Evolutionary conservation across 306 rosid species (phyloP).

Genomic region (Lathyrus oleraceus): DNA sequence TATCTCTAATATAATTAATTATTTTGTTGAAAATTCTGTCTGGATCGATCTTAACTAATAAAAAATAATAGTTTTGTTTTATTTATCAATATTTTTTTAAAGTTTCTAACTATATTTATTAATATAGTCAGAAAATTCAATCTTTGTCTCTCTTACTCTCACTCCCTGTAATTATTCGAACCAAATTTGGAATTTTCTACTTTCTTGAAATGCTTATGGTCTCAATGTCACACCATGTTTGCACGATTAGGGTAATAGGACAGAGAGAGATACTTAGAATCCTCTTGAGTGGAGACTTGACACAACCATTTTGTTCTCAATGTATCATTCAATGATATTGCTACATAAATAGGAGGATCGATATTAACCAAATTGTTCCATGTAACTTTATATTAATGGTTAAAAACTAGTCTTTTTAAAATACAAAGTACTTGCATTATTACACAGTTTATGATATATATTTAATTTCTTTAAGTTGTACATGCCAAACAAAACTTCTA

Average conservation of each 20-base stretch:
- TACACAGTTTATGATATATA: neutral
- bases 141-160: neutral
- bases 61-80: no score
- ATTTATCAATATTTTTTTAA: no score
- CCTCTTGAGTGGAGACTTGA: conserved; percentile 7
- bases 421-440: no score
- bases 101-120: no score
- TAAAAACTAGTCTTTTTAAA: no score
- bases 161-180: neutral
- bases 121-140: no score
- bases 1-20: no score
- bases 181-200: conserved; percentile 32
- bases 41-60: no score
- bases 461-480: conserved; percentile 3
- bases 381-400: no score
- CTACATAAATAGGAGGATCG: conserved; percentile 17
- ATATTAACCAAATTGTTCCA: neutral
- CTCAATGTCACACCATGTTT: conserved; percentile 45
- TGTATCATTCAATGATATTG: neutral
- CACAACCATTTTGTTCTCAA: neutral
- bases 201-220: conserved; percentile 47
- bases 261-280: conserved; percentile 29
- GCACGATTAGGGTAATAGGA: conserved; percentile 44
- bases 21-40: no score
- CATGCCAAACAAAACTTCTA: conserved; percentile 16